These are phyloP conservation scores for Blastocystis sp. DNA, from an alignment of 352 stramenopile genomes.

Conservation along the genomic window DNA sequence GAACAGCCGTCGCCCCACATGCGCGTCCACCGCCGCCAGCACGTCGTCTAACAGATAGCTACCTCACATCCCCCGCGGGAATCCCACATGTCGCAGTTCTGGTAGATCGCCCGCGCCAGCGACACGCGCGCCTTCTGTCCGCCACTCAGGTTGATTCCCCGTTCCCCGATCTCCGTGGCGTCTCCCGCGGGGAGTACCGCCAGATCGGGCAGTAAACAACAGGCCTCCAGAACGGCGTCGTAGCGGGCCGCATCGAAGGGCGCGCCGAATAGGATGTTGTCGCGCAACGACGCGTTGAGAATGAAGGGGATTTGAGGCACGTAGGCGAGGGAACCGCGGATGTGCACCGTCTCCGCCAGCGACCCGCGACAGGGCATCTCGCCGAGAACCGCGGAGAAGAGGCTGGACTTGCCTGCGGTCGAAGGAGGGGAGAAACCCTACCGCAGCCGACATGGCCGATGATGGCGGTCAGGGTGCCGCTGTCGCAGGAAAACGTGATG, in stretches of 20 bases:
- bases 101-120: constrained; percentile 82
- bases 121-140: constrained; percentile 75
- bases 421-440: no score
- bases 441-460: constrained; percentile 68
- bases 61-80: background rate
- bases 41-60: constrained; percentile 86
- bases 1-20: constrained; percentile 86
- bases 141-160: constrained; percentile 88
- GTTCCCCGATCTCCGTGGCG: constrained; percentile 88
- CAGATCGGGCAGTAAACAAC: constrained; percentile 75
- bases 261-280: constrained; percentile 88
- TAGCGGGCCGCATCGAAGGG: constrained; percentile 69
- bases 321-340: constrained; percentile 79
- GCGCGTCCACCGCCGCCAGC: constrained; percentile 84
- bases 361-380: constrained; percentile 62
- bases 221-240: constrained; percentile 61
- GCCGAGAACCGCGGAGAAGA: constrained; percentile 69
- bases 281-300: constrained; percentile 80
- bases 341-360: constrained; percentile 59
- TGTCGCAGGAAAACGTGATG: constrained; percentile 66
- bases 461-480: constrained; percentile 70
- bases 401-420: constrained; percentile 63
- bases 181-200: constrained; percentile 79
- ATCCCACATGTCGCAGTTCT: constrained; percentile 71
- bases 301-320: constrained; percentile 85